Evolutionary conservation across 768 basidiomycete genomes (phyloP), one percentile per base, ranked within the genome.

Genomic region (Obba rivulosa): DNA sequence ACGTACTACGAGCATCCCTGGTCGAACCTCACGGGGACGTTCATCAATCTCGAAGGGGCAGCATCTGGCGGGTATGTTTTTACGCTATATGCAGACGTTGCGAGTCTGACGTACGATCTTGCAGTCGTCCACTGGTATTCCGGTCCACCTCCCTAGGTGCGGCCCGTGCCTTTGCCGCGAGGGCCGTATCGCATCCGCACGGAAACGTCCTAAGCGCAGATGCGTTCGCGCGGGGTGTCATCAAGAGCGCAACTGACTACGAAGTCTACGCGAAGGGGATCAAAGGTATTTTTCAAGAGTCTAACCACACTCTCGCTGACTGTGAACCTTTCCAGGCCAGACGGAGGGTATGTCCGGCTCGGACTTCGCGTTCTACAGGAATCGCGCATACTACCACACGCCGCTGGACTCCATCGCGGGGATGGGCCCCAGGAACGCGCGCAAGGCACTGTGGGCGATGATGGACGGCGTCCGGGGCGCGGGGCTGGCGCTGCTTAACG

Each of bases 41-140:
- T 92, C 65, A 68, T 92, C 35, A 92, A 92, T 55, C 73, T 92
- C 7, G 90, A 92, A 63, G 89, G 90, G 13, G 87, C 88, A 3
- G 80, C 82, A 13, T 74, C 81, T 1, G 89, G 87, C 58, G 87
- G 88, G 85, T 87, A 56, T 43, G 76, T 59, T 3, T 16, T 11
- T 13, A 3, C 31, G 11, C 4, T 34, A 8, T 21, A 34, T 21
- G 22, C 42, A 18, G 13, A 9, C 4, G 2, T 23, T 24, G 39
- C 25, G 23, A 17, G 57, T 39, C 56, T 31, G 20, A 48, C 13
- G n/a, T n/a, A n/a, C n/a, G n/a, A n/a, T n/a, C n/a, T 21, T 48
- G 4, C 52, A 88, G 87, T 8, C 85, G 86, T 0, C 87, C 90
- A 1, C 65, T 87, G 16, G 70, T 90, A 28, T 91, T 91, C 68